Conservation (phyloP, 2,329 filamentous ascomycete genomes). For the Xylariomycetidae sp. region DNA sequence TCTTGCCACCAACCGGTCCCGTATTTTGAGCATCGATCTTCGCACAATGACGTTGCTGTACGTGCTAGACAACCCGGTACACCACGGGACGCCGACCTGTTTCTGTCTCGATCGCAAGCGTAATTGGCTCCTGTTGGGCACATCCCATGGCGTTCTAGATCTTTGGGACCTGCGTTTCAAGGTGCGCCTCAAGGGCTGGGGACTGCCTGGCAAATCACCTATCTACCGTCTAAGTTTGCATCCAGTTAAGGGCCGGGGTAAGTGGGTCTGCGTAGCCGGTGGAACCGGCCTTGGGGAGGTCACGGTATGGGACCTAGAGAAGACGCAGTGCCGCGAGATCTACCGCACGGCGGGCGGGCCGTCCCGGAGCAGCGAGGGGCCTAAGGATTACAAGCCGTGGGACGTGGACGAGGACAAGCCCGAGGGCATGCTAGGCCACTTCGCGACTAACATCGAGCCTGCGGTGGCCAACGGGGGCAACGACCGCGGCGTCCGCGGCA, state of each 20-base stretch:
- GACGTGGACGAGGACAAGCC: constrained; percentile 85
- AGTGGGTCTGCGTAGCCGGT: constrained; percentile 84
- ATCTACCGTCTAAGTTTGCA: constrained; percentile 79
- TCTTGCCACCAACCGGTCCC: constrained; percentile 80
- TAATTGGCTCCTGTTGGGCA: constrained; percentile 89
- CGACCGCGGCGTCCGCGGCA: constrained; percentile 67
- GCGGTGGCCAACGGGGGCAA: constrained; percentile 34
- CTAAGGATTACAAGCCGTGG: constrained; percentile 73
- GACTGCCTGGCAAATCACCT: constrained; percentile 71
- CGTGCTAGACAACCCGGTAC: constrained; percentile 77
- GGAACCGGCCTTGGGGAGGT: constrained; percentile 85
- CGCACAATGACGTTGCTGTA: constrained; percentile 81
- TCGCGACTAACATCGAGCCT: constrained; percentile 69
- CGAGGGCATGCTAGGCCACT: constrained; percentile 81
- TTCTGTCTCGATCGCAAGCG: constrained; percentile 83
- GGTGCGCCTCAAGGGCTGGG: constrained; percentile 82
- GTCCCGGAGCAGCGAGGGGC: constrained; percentile 53
- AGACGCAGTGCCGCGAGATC: constrained; percentile 80
- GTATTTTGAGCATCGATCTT: constrained; percentile 79
- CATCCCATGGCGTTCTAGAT: constrained; percentile 86
- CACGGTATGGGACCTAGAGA: constrained; percentile 93
- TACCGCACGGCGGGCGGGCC: constrained; percentile 70
- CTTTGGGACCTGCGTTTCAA: constrained; percentile 97
- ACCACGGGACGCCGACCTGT: constrained; percentile 86
- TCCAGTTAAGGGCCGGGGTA: constrained; percentile 70